These are phyloP conservation scores for Mortierella sp. DNA, from an alignment of 371 early-diverging fungal genomes.

Conservation along the genomic window DNA sequence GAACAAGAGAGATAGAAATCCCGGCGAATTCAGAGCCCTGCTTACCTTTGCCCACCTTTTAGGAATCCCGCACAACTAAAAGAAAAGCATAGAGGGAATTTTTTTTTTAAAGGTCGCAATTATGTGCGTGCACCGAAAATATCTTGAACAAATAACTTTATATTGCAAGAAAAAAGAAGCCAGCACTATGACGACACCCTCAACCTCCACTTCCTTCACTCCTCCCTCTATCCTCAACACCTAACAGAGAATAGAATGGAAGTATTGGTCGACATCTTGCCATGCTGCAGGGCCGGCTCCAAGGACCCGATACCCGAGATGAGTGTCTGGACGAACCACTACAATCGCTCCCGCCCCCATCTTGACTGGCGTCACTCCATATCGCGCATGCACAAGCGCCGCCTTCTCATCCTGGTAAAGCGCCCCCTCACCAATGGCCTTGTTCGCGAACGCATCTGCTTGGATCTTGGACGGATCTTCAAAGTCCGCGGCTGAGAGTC, in stretches of 20 bases:
- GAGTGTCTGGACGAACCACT: slow-evolving; percentile 50
- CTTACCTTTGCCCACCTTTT: neutral
- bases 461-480: slow-evolving; percentile 30
- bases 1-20: neutral
- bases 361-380: slow-evolving; percentile 36
- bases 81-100: neutral
- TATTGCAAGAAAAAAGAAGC: neutral
- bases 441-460: slow-evolving; percentile 28
- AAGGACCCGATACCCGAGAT: slow-evolving; percentile 43
- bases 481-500: slow-evolving; percentile 13
- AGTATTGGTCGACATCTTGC: slow-evolving; percentile 45
- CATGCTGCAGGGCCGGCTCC: slow-evolving; percentile 36
- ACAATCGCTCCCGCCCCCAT: slow-evolving; percentile 37
- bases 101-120: neutral
- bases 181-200: neutral
- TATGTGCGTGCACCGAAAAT: neutral
- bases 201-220: neutral
- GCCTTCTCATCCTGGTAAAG: slow-evolving; percentile 25
- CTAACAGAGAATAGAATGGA: slow-evolving; percentile 22
- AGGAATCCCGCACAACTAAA: neutral
- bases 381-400: slow-evolving; percentile 31
- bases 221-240: neutral
- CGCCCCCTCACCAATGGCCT: slow-evolving; percentile 30
- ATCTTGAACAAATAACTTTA: too few relatives aligned
- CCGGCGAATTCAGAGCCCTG: neutral